Evolutionary conservation across 768 basidiomycete genomes (phyloP).

Genomic region (Trametes coccinea): DNA sequence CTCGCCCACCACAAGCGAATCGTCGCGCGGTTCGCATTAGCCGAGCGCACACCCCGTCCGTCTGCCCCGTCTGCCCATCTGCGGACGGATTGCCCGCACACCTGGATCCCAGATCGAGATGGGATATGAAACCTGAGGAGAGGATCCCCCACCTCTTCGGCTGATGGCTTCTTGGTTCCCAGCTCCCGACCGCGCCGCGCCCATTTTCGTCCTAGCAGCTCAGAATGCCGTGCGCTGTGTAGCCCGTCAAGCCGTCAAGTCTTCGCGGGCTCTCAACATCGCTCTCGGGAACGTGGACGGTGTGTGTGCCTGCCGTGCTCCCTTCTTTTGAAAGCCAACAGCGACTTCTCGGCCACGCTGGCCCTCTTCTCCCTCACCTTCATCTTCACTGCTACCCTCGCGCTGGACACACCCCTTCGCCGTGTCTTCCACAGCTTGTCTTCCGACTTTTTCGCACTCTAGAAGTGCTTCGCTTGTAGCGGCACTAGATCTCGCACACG

Average conservation of each 20-base stretch:
- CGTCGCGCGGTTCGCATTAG: no score
- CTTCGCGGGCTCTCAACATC: constrained; percentile 1
- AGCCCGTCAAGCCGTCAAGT: constrained; percentile 1
- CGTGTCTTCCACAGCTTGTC: no score
- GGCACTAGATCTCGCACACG: background rate
- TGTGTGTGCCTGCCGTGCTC: constrained; percentile 12
- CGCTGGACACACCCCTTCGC: no score
- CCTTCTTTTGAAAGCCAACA: background rate
- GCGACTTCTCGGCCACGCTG: background rate
- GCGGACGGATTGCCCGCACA: background rate
- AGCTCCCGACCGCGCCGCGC: constrained; percentile 6
- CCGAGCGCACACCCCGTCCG: no score
- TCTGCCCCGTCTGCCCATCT: background rate
- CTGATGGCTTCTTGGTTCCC: constrained; percentile 11
- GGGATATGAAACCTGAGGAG: constrained; percentile 4
- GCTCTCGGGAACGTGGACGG: constrained; percentile 1
- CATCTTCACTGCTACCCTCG: background rate
- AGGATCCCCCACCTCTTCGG: background rate
- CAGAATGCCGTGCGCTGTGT: background rate
- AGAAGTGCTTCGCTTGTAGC: background rate
- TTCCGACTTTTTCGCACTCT: no score
- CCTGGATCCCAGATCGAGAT: background rate
- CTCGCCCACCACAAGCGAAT: background rate
- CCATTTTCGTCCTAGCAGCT: constrained; percentile 11
- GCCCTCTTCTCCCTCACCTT: background rate